Conservation (phyloP, 176 grass and related monocot genomes). For the Triticum dicoccoides region DNA sequence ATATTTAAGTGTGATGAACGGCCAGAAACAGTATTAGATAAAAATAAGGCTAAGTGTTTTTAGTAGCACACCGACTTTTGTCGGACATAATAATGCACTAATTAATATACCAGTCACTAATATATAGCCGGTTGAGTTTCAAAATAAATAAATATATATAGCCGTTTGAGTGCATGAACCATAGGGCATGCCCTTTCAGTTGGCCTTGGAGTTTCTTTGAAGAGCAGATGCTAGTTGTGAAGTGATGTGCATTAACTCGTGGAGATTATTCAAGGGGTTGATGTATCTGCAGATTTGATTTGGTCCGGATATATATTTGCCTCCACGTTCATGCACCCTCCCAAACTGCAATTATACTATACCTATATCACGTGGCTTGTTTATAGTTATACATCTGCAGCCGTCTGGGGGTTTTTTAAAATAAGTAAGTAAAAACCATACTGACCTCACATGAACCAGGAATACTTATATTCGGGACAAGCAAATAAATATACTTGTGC, state of each 20-base stretch:
- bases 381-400: background rate
- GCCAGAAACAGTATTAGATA: too few species aligned
- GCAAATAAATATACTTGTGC: background rate
- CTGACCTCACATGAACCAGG: constrained; percentile 30
- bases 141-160: too few species aligned
- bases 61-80: background rate
- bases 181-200: background rate
- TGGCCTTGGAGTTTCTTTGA: constrained; percentile 33
- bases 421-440: background rate
- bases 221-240: background rate
- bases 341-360: background rate
- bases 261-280: constrained; percentile 25
- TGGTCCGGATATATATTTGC: constrained; percentile 27
- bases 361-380: background rate
- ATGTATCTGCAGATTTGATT: constrained; percentile 43
- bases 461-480: background rate
- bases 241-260: constrained; percentile 27
- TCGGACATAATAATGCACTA: background rate
- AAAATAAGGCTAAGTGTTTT: too few species aligned
- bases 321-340: constrained; percentile 35
- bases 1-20: too few species aligned
- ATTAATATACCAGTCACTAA: background rate
- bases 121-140: background rate
- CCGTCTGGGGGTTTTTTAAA: constrained; percentile 5
- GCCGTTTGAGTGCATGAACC: constrained; percentile 15